Percentiles rank a stretch among this genome's conserved stretches.
Conservation (phyloP, 2,329 filamentous ascomycete genomes). For the Alternaria sp. region DNA sequence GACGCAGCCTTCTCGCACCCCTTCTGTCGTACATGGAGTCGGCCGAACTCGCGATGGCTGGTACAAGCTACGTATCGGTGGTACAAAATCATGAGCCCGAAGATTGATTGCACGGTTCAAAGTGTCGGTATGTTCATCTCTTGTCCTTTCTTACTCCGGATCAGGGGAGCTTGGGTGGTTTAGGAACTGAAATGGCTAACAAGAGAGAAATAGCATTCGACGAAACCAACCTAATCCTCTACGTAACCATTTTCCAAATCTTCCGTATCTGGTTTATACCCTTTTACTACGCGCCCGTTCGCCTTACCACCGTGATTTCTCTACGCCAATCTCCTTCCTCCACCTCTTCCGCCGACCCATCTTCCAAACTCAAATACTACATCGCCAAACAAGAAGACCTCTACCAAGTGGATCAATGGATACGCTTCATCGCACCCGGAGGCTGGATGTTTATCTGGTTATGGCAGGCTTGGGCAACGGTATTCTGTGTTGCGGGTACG, state of each 20-base stretch:
- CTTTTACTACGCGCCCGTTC: constrained; percentile 73
- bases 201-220: constrained; percentile 67
- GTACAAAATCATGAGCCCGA: constrained; percentile 84
- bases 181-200: not conserved
- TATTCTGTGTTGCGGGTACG: constrained; percentile 70
- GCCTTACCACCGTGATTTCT: constrained; percentile 72
- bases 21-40: constrained; percentile 72
- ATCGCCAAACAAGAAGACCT: constrained; percentile 81
- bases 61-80: constrained; percentile 71
- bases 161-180: too few relatives aligned
- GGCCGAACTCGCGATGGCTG: constrained; percentile 70
- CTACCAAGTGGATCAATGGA: constrained; percentile 78
- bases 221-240: constrained; percentile 70
- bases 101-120: constrained; percentile 72
- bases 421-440: constrained; percentile 72
- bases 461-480: constrained; percentile 71
- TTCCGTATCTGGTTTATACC: constrained; percentile 82
- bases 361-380: constrained; percentile 65
- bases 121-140: constrained; percentile 59
- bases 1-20: constrained; percentile 80
- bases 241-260: constrained; percentile 75
- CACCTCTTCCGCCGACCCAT: not conserved
- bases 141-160: too few relatives aligned
- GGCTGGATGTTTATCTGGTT: constrained; percentile 66
- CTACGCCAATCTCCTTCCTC: constrained; percentile 51